phyloP scores from a whole-genome alignment of 2,329 filamentous ascomycete species.

The Colletotrichum sp. region DNA sequence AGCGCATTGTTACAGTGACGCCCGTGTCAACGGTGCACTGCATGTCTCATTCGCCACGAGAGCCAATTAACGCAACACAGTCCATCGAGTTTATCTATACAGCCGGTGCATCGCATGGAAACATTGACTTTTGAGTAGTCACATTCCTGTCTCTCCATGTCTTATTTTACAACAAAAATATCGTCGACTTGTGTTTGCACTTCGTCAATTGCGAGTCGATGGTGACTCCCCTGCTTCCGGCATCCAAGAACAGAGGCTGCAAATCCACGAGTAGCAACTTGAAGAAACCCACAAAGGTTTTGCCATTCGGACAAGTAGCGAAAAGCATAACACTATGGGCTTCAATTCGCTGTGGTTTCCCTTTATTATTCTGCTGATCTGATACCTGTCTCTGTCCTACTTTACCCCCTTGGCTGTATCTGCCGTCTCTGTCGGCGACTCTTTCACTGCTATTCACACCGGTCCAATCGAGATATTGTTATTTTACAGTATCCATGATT shows the following conservation, averaged over 20 bases:
- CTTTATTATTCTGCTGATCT: no score
- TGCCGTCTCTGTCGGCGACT: neutral
- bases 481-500: neutral
- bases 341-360: rapidly evolving
- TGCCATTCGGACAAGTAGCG: rapidly evolving
- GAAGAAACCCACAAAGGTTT: no score
- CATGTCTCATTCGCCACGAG: neutral
- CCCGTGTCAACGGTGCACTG: neutral
- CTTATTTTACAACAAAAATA: rapidly evolving
- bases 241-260: neutral
- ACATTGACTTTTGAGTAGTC: neutral
- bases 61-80: neutral
- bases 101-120: neutral
- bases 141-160: rapidly evolving
- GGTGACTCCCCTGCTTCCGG: no score
- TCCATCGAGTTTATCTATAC: neutral
- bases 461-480: neutral
- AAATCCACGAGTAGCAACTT: no score
- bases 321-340: no score
- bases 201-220: no score
- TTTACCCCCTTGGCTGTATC: rapidly evolving
- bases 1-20: neutral
- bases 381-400: rapidly evolving
- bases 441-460: rapidly evolving
- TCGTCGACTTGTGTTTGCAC: rapidly evolving